These are phyloP conservation scores for Amanita subjunquillea DNA, from an alignment of 768 basidiomycete species.

Conservation along the genomic window DNA sequence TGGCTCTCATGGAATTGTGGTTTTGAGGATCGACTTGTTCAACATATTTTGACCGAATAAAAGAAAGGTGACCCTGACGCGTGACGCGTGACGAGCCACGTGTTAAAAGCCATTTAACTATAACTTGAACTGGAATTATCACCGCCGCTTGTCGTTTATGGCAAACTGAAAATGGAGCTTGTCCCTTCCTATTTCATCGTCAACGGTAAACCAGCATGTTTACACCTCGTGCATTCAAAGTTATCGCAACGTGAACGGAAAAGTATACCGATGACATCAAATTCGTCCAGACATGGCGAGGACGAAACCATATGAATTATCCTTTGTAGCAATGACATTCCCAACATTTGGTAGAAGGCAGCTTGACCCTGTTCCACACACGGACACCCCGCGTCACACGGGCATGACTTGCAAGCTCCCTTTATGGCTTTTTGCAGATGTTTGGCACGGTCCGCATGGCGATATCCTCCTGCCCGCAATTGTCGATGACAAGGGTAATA, in stretches of 20 bases:
- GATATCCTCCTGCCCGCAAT: neutral
- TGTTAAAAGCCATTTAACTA: too few species aligned
- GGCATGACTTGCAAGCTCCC: neutral
- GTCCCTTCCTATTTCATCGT: too few species aligned
- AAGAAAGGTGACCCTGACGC: too few species aligned
- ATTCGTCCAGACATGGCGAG: neutral
- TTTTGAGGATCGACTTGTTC: too few species aligned
- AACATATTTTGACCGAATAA: too few species aligned
- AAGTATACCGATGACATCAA: neutral
- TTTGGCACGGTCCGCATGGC: neutral
- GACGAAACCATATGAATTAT: conserved; percentile 2
- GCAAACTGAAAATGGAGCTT: too few species aligned
- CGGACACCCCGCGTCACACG: neutral
- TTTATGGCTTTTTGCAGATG: neutral
- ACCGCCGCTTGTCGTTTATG: too few species aligned
- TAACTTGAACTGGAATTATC: too few species aligned
- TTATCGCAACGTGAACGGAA: neutral
- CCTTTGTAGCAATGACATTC: conserved; percentile 1
- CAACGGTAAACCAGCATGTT: too few species aligned
- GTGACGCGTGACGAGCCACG: too few species aligned
- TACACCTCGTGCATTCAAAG: neutral
- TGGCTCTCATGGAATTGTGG: too few species aligned
- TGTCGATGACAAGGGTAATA: neutral
- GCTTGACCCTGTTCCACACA: neutral
- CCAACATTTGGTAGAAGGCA: conserved; percentile 1